Base-by-base conservation (phyloP, 495 filamentous ascomycete genomes). In the Podospora pseudopauciseta region DNA sequence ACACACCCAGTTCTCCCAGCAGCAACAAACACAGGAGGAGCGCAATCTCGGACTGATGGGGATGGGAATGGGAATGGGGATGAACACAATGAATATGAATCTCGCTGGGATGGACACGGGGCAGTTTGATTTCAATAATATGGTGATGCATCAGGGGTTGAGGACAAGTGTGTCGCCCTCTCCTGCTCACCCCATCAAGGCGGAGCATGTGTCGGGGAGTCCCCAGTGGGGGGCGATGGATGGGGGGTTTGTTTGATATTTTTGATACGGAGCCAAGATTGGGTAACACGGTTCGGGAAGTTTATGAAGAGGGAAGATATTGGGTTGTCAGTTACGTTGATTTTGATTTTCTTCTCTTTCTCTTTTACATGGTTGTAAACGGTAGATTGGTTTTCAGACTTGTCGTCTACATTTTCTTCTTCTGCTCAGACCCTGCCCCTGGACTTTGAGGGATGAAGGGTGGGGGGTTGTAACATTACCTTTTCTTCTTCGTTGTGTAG, bases 21-120 rank as follows among this genome's bases (percentile, higher is more conserved):
- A 58, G 13, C 56, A 58, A 58, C 56, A 58, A 58, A 20, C n/a
- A n/a, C 56, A 58, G 26, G 19, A 20, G 7, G 56, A 20, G 20
- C 56, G 20, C 56, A 20, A 30, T 18, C 59, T 61, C 16, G 59
- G 16, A 20, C 20, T 61, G 59, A 23, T 61, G 59, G 58, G 58
- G 13, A 3, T 27, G 11, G 59, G 4, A 5, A 61, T 23, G 59
- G 59, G 59, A 1, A 7, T 28, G 5, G 1, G 4, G 16, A 61
- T 28, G 4, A 27, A 27, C 16, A 18, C 19, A 18, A 28, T 61
- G 20, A 32, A 30, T 18, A 61, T 59, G 39, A 49, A 49, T 2
- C 56, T 27, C 56, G 56, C 9, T 18, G 56, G 19, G 11, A 27
- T 27, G 56, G 20, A 27, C 39, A 49, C 15, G 13, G 39, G 39